Evolutionary conservation across 495 filamentous ascomycete species (phyloP).

Genomic region (Penicillium coprophilum): DNA sequence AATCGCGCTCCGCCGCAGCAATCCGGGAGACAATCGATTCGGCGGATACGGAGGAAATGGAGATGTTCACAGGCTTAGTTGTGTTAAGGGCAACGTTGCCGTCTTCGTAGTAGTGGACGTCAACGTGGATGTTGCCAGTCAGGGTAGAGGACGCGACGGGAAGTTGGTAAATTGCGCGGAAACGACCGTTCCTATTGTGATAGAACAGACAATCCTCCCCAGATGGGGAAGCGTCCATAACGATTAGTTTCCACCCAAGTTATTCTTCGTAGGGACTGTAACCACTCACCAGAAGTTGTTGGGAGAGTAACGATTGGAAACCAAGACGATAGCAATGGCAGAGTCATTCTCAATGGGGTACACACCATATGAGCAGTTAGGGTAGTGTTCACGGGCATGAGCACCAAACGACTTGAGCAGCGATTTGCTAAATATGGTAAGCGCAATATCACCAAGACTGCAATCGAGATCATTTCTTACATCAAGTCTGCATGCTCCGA

Average conservation of each 20-base stretch:
- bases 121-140: constrained; percentile 50
- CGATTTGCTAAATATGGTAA: constrained; percentile 49
- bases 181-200: constrained; percentile 79
- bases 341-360: constrained; percentile 74
- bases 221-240: neutral
- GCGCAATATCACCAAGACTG: constrained; percentile 1
- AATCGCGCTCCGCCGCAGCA: constrained; percentile 77
- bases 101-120: constrained; percentile 99
- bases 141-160: constrained; percentile 57
- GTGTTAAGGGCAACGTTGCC: constrained; percentile 93
- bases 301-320: constrained; percentile 95
- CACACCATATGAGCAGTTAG: constrained; percentile 73
- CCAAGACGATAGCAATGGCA: constrained; percentile 75
- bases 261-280: neutral
- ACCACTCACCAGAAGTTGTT: constrained; percentile 84
- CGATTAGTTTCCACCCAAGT: constrained; percentile 9
- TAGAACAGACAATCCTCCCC: neutral
- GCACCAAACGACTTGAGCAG: constrained; percentile 71
- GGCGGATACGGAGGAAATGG: constrained; percentile 61
- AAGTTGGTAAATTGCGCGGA: constrained; percentile 76
- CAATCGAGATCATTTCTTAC: constrained; percentile 45
- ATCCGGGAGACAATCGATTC: constrained; percentile 71
- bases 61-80: constrained; percentile 65
- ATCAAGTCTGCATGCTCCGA: constrained; percentile 75
- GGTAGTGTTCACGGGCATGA: constrained; percentile 90